Base-by-base conservation (phyloP, 1,284 basidiomycete genomes). In the Cutaneotrichosporon cavernicola region DNA sequence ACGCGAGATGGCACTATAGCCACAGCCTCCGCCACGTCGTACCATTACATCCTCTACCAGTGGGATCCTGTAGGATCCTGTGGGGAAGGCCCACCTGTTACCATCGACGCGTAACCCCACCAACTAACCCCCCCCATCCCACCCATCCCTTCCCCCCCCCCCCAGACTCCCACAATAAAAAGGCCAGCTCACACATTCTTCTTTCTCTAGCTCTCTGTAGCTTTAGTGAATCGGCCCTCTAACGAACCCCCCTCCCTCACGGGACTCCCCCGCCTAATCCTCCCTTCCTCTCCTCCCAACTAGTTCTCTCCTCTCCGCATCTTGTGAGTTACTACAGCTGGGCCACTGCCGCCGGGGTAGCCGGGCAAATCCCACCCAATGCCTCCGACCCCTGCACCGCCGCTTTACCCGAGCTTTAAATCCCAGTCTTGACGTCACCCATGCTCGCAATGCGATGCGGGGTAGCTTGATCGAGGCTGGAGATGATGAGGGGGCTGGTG, bases 131-230 rank as follows among this genome's bases (percentile, higher is more conserved):
- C 16, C 18, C 7, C 43, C 18, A 16, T n/a, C 3, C 43, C 6
- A 1, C 43, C 16, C 43, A 46, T 1, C 38, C 18, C 43, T n/a
- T n/a, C 43, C 43, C 16, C 43, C 43, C 18, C 16, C 18, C 6
- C 43, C 38, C 43, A 18, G 18, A 7, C 18, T 16, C 38, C 10
- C 26, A 51, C 51, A 53, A 53, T 53, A 53, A 53, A 53, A 53
- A 53, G 30, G 30, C 30, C 14, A 18, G 32, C 38, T 13, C 50
- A 50, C 18, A 13, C 58, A 31, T 38, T 22, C 49, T 30, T 56
- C 51, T 52, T 60, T 52, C 58, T 58, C 55, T 64, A 64, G 63
- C 65, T 67, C 63, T 46, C 51, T 67, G 65, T 62, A 67, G 65
- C 63, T 67, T 64, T 67, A 67, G 65, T 67, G 51, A 58, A 58